Conservation (phyloP, 495 filamentous ascomycete species). For the Aspergillus cristatus region DNA sequence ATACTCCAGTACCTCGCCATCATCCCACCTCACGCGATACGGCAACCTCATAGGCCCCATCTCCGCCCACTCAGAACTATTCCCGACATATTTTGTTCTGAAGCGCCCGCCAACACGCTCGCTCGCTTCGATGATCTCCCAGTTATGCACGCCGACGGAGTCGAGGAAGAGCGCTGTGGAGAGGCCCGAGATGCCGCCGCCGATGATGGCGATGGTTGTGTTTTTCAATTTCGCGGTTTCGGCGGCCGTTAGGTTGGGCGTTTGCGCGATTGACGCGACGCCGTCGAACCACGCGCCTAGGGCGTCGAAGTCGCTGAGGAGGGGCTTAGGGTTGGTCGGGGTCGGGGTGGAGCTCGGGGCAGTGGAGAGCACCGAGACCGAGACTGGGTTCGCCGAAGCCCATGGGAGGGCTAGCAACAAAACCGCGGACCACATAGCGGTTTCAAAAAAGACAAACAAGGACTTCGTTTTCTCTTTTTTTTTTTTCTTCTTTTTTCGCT, state of each 20-base stretch:
- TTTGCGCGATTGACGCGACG: constrained; percentile 10
- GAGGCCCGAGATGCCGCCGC: constrained; percentile 54
- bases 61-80: constrained; percentile 52
- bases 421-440: too few relatives aligned
- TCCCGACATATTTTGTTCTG: constrained; percentile 48
- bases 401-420: too few relatives aligned
- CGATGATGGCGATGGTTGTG: constrained; percentile 45
- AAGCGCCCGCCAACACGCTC: constrained; percentile 46
- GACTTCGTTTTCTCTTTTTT: neutral
- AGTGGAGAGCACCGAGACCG: too few relatives aligned
- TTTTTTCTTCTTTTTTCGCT: too few relatives aligned
- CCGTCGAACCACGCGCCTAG: constrained; percentile 21
- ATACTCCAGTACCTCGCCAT: constrained; percentile 37
- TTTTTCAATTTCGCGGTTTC: constrained; percentile 9
- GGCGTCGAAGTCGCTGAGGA: constrained; percentile 17
- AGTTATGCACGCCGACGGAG: constrained; percentile 41
- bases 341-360: too few relatives aligned
- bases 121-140: constrained; percentile 41
- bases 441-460: too few relatives aligned
- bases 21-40: constrained; percentile 24
- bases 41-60: constrained; percentile 63
- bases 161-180: constrained; percentile 41
- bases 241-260: neutral
- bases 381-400: too few relatives aligned
- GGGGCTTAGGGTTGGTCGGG: neutral